Percentiles rank a stretch among this genome's conserved stretches.
phyloP scores from a whole-genome alignment of 2,329 filamentous ascomycete species.

The Thielaviopsis musarum region DNA sequence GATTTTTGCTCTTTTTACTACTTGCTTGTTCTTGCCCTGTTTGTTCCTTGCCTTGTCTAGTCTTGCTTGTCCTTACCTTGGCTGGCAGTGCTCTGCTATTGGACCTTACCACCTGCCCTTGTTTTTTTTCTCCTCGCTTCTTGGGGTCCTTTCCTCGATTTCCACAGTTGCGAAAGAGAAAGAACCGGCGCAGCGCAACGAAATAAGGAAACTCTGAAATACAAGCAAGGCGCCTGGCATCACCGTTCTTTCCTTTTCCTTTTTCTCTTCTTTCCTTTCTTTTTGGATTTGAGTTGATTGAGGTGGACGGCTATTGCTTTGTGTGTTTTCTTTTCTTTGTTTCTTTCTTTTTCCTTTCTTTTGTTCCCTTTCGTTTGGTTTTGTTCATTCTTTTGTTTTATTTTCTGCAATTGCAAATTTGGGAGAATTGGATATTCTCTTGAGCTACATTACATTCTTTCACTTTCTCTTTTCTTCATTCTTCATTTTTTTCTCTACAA shows the following conservation, averaged over 20 bases:
- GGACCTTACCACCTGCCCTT: not conserved
- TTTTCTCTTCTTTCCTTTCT: not conserved
- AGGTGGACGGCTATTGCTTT: not conserved
- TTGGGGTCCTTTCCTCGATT: not conserved
- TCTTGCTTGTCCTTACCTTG: not conserved
- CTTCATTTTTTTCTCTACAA: not conserved
- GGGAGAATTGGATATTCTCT: not conserved
- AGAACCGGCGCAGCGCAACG: not conserved
- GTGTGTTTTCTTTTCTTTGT: conserved; percentile 7
- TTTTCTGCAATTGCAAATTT: not conserved
- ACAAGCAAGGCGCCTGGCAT: not conserved
- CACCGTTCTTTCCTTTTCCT: not conserved
- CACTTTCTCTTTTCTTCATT: not conserved
- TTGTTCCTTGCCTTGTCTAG: not conserved
- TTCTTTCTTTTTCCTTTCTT: not conserved
- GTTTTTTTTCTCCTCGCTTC: not conserved
- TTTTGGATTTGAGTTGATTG: not conserved
- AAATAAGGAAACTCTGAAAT: not conserved
- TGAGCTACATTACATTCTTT: not conserved
- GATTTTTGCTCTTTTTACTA: not conserved
- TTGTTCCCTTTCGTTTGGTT: not conserved
- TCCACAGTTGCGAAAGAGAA: not conserved
- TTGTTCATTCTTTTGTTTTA: not conserved
- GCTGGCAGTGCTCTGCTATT: not conserved
- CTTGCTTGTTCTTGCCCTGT: not conserved